These are phyloP conservation scores for Daldinia loculata DNA, from an alignment of 495 filamentous ascomycete species.

Conservation along the genomic window DNA sequence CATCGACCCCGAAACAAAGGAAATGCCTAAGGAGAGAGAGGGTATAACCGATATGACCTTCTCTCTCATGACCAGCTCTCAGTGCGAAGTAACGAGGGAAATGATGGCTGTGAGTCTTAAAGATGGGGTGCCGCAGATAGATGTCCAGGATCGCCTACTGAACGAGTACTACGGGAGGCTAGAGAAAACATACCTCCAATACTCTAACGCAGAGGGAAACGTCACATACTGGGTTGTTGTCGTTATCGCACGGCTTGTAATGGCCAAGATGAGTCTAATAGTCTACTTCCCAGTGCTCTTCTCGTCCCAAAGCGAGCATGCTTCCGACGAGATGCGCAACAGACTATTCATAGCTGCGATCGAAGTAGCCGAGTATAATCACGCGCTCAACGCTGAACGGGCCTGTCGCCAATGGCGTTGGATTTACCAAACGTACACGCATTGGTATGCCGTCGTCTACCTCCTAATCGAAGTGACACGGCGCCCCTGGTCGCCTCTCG, in stretches of 20 bases:
- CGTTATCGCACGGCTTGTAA: constrained; percentile 53
- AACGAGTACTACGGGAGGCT: constrained; percentile 54
- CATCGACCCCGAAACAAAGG: constrained; percentile 48
- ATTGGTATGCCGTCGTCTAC: constrained; percentile 66
- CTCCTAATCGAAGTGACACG: constrained; percentile 62
- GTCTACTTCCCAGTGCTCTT: constrained; percentile 56
- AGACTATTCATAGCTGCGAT: constrained; percentile 56
- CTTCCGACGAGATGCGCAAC: constrained; percentile 49
- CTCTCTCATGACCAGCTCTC: constrained; percentile 42
- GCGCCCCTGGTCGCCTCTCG: constrained; percentile 58
- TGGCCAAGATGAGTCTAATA: constrained; percentile 59
- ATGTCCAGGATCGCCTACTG: constrained; percentile 56
- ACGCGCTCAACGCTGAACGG: constrained; percentile 58
- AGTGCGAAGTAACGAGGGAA: constrained; percentile 47
- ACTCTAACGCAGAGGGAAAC: constrained; percentile 46
- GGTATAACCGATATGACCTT: constrained; percentile 51
- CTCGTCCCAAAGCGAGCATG: constrained; percentile 38
- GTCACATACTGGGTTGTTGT: constrained; percentile 56
- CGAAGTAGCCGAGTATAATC: constrained; percentile 66
- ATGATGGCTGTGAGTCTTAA: constrained; percentile 50
- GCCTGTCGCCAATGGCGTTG: constrained; percentile 65
- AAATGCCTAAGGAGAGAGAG: constrained; percentile 44
- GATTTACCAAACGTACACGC: constrained; percentile 66
- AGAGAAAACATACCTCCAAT: constrained; percentile 55
- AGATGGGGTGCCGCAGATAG: constrained; percentile 42